Base-by-base conservation (phyloP, 306 rosid species). In the Lablab purpureus region DNA sequence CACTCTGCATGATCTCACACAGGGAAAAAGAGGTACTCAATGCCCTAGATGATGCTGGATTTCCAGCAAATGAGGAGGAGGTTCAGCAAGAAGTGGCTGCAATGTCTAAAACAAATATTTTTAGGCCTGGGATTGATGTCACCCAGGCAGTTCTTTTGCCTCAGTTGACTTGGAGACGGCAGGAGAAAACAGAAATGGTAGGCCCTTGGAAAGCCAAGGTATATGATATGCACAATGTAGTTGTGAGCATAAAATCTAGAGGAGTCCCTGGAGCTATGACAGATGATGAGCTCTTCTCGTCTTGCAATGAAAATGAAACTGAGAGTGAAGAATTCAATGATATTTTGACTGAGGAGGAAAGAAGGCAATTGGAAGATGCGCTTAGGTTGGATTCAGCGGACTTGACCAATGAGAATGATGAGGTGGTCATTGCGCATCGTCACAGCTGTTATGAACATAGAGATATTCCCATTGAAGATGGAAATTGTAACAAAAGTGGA, bases 71-170 rank as follows among this genome's bases (percentile, higher is more conserved):
- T 40, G 99, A 96, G 9, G 99, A 96, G 64, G 98, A 96, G 85
- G 88, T 96, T 83, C 87, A 90, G 75, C 96, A 91, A 79, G 99
- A 96, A 80, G 98, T 96, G 82, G 87, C 71, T 45, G 97, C 98
- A 50, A 96, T 96, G 99, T 96, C 96, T 25, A 92, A 90, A 86
- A 93, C 99, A 60, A 96, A 93, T 81, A 93, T 96, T 67, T 91
- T 96, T 75, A 84, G 99, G 85, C 98, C 98, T 18, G 99, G 99
- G 78, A 91, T 96, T 80, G 98, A 93, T 19, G 99, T 96, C 69
- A 96, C 98, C 21, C 97, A 93, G 83, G 98, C 99, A 47, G 96
- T 96, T 84, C 99, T 96, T 73, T 85, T 96, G 82, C 97, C 99
- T 37, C 99, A 96, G 71, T 41, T 93, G 87, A 93, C 96, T 34